Conservation (phyloP, 2,329 filamentous ascomycete genomes). For the Chaetomium sp. region DNA sequence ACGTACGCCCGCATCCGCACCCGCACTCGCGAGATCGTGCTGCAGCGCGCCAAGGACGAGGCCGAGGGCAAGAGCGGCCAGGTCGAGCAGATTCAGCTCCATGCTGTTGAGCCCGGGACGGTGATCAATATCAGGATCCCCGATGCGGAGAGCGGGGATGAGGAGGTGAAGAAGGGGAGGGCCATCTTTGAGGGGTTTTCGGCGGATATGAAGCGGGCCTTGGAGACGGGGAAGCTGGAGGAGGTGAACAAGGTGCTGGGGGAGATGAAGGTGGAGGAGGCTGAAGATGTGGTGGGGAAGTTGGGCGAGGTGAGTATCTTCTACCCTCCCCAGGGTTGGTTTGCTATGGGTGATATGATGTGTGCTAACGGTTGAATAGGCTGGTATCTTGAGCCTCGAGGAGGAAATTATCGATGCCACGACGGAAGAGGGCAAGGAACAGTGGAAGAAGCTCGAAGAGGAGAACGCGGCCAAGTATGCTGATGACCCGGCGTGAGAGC, state of each 20-base stretch:
- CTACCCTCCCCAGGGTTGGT: background rate
- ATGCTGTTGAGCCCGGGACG: constrained; percentile 91
- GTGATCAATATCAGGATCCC: constrained; percentile 88
- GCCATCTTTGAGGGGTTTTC: constrained; percentile 82
- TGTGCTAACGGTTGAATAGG: constrained; percentile 45
- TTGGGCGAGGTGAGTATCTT: constrained; percentile 60
- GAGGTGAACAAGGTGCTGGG: constrained; percentile 84
- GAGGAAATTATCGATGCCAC: constrained; percentile 95
- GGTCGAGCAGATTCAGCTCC: constrained; percentile 95
- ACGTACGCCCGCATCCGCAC: constrained; percentile 82
- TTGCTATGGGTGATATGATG: background rate
- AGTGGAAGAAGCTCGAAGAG: constrained; percentile 71
- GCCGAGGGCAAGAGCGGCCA: constrained; percentile 46
- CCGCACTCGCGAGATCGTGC: constrained; percentile 71
- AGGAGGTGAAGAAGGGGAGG: constrained; percentile 64
- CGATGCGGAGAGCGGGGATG: constrained; percentile 65
- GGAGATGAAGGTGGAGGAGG: constrained; percentile 81
- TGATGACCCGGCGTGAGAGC: constrained; percentile 33
- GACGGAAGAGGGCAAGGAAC: constrained; percentile 79
- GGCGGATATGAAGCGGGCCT: constrained; percentile 75
- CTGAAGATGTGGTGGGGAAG: constrained; percentile 77
- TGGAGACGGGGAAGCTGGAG: constrained; percentile 88
- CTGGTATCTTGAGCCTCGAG: constrained; percentile 86
- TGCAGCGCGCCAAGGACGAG: constrained; percentile 54
- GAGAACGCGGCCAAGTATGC: constrained; percentile 27